Base-by-base conservation (phyloP, 176 grass and related monocot genomes). In the Paspalum notatum region DNA sequence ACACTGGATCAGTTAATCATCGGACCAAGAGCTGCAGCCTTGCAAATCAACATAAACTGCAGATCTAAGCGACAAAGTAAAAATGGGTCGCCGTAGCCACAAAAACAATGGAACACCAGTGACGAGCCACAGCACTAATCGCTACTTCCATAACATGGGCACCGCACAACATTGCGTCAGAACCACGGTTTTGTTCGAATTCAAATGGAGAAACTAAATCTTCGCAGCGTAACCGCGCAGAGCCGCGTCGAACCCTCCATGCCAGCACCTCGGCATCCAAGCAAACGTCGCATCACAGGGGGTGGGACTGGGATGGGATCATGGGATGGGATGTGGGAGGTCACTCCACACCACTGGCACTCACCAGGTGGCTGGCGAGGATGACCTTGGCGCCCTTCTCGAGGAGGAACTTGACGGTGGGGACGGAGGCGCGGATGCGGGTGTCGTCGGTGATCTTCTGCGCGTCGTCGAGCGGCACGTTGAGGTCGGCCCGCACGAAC, bases 361-460 rank as follows among this genome's bases (percentile, higher is more conserved):
- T 82, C 77, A 93, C 91, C 90, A 98, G 77, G 78, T 98, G 95
- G 74, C 90, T 95, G 75, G 87, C 90, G 5, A 98, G 92, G 74
- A 98, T 56, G 73, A 98, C 88, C 85, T 85, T 95, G 72, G 95
- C 92, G 37, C 95, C 92, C 68, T 89, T 91, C 65, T 87, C 74
- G 66, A 84, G 81, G 81, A 98, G 85, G 74, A 86, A 93, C 92
- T 95, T 98, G 86, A 98, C 66, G 41, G 95, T 98, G 20, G 92
- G 95, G 41, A 98, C 84, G 39, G 95, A 92, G 0, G 95, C 92
- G 38, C 95, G 92, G 86, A 98, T 87, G 81, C 92, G 87, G 82
- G 75, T 95, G 85, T 98, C 95, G 27, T 98, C 95, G 74, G 92
- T 98, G 92, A 98, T 95, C 49, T 93, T 90, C 86, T 91, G 95